These are phyloP conservation scores for Sugiyamaella mastotermitis DNA, from an alignment of 805 yeast genomes.

Conservation along the genomic window DNA sequence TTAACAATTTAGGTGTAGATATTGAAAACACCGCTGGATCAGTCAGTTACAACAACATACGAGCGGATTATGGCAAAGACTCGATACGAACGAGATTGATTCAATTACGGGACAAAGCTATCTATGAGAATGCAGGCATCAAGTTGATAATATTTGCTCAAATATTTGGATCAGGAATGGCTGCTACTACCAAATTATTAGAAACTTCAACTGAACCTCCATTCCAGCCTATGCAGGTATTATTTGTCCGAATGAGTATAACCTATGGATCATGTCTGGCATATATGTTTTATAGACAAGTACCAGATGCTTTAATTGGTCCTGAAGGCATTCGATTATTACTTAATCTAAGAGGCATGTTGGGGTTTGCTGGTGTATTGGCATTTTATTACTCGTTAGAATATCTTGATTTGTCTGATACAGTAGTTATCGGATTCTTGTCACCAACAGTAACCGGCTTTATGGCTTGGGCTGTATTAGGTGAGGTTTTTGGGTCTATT, in stretches of 20 bases:
- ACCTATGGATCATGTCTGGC: conserved; percentile 55
- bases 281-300: conserved; percentile 48
- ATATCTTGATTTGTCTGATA: conserved; percentile 73
- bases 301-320: conserved; percentile 65
- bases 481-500: conserved; percentile 57
- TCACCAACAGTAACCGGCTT: conserved; percentile 73
- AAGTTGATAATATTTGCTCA: conserved; percentile 55
- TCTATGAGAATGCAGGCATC: conserved; percentile 43
- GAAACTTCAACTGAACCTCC: conserved; percentile 62
- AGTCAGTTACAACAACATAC: too few species aligned
- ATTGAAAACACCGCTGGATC: too few species aligned
- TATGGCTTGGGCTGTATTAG: conserved; percentile 59
- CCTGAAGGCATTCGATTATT: conserved; percentile 50
- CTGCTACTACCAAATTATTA: conserved; percentile 65
- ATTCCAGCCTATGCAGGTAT: conserved; percentile 71
- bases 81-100: not conserved
- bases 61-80: too few species aligned
- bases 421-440: conserved; percentile 72
- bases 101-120: not conserved
- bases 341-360: conserved; percentile 55
- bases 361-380: conserved; percentile 78
- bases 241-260: conserved; percentile 69
- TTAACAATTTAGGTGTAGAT: too few species aligned
- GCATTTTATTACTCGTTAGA: conserved; percentile 69
- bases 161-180: conserved; percentile 72